A percentile compares a stretch with the other conserved stretches of the same genome.
Evolutionary conservation across 257 asterid genomes (phyloP).

Genomic region (Fraxinus quadrangulata): DNA sequence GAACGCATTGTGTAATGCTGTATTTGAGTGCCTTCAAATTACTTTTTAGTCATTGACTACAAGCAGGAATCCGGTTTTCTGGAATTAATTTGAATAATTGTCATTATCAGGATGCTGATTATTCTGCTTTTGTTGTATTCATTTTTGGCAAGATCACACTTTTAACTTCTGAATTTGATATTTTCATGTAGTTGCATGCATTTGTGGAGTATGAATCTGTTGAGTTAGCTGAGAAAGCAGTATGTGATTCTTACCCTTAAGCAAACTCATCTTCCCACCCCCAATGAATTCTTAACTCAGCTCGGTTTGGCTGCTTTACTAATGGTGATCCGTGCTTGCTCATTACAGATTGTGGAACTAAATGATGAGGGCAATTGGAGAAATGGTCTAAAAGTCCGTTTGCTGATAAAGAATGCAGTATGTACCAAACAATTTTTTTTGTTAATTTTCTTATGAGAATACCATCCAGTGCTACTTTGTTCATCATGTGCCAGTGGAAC

Average conservation of each 20-base stretch:
- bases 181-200: conserved; percentile 71
- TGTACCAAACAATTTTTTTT: conserved; percentile 25
- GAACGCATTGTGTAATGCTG: neutral
- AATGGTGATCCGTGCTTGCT: conserved; percentile 19
- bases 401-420: conserved; percentile 63
- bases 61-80: neutral
- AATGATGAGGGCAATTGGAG: conserved; percentile 84
- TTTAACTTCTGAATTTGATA: conserved; percentile 25
- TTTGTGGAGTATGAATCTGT: conserved; percentile 86
- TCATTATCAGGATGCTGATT: neutral
- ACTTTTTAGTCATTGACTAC: neutral
- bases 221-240: conserved; percentile 88
- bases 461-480: neutral
- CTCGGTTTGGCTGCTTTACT: conserved; percentile 15
- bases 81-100: neutral
- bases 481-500: neutral
- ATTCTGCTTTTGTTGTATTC: conserved; percentile 1
- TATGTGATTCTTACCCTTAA: conserved; percentile 26
- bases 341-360: conserved; percentile 60
- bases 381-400: conserved; percentile 78
- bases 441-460: neutral
- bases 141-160: conserved; percentile 12
- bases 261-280: neutral
- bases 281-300: conserved; percentile 1
- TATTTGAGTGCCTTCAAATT: neutral